Conservation (phyloP, 345 rosid species). For the Leavenworthia alabamica region DNA sequence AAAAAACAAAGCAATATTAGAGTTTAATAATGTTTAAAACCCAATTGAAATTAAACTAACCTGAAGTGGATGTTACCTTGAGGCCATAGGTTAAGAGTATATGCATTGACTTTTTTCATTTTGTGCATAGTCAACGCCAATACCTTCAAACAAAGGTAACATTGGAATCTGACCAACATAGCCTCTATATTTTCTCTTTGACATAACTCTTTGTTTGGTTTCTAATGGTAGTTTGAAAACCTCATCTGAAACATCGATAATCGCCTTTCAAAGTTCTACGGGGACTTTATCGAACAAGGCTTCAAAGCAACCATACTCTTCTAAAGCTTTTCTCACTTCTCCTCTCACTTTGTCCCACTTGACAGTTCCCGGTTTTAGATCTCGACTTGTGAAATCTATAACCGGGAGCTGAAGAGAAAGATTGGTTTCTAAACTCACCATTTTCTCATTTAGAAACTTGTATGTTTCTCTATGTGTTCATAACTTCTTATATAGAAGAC, state of each 20-base stretch:
- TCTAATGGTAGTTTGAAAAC: constrained; percentile 13
- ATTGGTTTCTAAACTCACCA: constrained; percentile 10
- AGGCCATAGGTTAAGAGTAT: constrained; percentile 24
- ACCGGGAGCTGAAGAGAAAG: constrained; percentile 24
- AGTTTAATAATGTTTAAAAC: not conserved
- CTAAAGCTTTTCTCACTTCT: constrained; percentile 19
- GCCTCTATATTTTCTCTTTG: constrained; percentile 11
- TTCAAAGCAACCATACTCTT: constrained; percentile 26
- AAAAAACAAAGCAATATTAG: not conserved
- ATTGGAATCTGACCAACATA: constrained; percentile 21
- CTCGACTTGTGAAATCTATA: constrained; percentile 24
- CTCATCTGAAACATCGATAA: constrained; percentile 11
- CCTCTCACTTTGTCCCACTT: constrained; percentile 21
- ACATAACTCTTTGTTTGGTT: constrained; percentile 23
- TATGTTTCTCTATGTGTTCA: constrained; percentile 6
- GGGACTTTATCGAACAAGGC: constrained; percentile 27
- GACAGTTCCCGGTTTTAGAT: constrained; percentile 10
- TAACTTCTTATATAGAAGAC: constrained; percentile 10
- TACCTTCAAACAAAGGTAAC: constrained; percentile 7
- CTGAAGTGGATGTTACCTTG: constrained; percentile 22
- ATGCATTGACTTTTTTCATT: constrained; percentile 8
- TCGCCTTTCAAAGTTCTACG: constrained; percentile 1
- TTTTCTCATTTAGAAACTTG: not conserved
- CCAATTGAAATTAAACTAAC: not conserved
- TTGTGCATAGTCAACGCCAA: constrained; percentile 15